Base-by-base conservation (phyloP, 2,329 filamentous ascomycete genomes). In the Lanzia echinophila region DNA sequence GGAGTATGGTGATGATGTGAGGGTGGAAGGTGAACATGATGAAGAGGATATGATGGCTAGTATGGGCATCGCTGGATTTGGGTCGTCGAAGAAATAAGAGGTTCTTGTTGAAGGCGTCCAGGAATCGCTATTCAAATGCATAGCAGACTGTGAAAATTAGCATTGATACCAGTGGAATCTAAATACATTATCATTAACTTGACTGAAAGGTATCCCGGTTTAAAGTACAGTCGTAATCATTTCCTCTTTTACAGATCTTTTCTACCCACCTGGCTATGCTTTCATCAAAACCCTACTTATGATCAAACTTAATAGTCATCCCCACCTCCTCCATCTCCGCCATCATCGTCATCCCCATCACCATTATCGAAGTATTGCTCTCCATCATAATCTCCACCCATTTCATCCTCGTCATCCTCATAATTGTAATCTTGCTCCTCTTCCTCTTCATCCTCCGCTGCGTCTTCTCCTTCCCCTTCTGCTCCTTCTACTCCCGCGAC, bases 11-110 rank as follows among this genome's bases (percentile, higher is more conserved):
- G n/a, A n/a, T n/a, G n/a, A n/a, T n/a, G 76, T 86, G 52, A 70
- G 82, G 49, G 72, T 84, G 56, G 81, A 86, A 65, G 83, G 83
- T n/a, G 81, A 86, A 70, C 82, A 86, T 68, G 83, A 86, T 55
- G 82, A 85, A 68, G 81, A 86, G 57, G 82, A 86, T 65, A 83
- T 86, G 82, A 80, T 83, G 79, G 81, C 81, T 11, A 76, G 79
- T 56, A 82, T 86, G 79, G 82, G 83, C 0, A 80, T 86, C 58
- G 75, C 75, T 1, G 82, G 82, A 0, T 87, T 87, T 69, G 82
- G 83, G 34, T 65, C 65, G 2, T 70, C 69, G 48, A 71, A 70
- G 60, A 71, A 69, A 58, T 67, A 34, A 48, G 20, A 22, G 31
- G 10, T 17, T 15, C 15, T n/a, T n/a, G n/a, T n/a, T n/a, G n/a